Percentiles rank a stretch among this genome's conserved stretches.
phyloP scores from a whole-genome alignment of 176 grass and related monocot genomes.

The Canna indica region DNA sequence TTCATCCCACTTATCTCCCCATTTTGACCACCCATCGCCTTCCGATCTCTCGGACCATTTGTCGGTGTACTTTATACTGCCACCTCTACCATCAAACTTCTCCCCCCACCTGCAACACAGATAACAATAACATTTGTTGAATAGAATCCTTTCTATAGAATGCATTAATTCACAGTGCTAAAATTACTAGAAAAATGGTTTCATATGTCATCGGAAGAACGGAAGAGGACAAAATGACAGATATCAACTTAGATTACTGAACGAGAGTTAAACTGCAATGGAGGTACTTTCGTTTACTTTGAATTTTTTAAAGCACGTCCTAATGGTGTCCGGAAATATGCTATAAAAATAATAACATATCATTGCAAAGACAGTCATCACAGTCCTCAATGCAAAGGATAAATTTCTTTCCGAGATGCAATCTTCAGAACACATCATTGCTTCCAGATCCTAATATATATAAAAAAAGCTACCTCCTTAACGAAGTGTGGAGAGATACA shows the following conservation, averaged over 20 bases:
- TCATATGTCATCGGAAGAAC: not conserved
- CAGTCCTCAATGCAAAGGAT: no score
- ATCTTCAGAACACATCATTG: not conserved
- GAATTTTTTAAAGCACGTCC: not conserved
- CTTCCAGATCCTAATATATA: not conserved
- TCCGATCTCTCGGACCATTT: constrained; percentile 86
- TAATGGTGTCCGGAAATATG: not conserved
- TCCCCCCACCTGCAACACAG: constrained; percentile 64
- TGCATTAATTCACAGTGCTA: not conserved
- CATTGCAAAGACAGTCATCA: no score
- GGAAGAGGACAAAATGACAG: not conserved
- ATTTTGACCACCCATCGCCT: constrained; percentile 66
- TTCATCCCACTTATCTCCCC: constrained; percentile 97
- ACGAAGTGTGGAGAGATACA: no score
- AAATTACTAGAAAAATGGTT: not conserved
- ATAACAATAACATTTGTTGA: not conserved
- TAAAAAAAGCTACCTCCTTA: not conserved
- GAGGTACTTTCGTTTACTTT: not conserved
- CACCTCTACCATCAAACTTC: constrained; percentile 64
- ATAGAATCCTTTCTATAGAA: not conserved
- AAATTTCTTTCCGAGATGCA: no score
- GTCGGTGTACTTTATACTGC: constrained; percentile 74
- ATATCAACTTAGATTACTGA: not conserved
- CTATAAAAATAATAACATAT: no score
- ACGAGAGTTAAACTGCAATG: not conserved